These are phyloP conservation scores for sunflower (Helianthus annuus) DNA, from an alignment of 129 eudicot genomes.

Conservation along the genomic window DNA sequence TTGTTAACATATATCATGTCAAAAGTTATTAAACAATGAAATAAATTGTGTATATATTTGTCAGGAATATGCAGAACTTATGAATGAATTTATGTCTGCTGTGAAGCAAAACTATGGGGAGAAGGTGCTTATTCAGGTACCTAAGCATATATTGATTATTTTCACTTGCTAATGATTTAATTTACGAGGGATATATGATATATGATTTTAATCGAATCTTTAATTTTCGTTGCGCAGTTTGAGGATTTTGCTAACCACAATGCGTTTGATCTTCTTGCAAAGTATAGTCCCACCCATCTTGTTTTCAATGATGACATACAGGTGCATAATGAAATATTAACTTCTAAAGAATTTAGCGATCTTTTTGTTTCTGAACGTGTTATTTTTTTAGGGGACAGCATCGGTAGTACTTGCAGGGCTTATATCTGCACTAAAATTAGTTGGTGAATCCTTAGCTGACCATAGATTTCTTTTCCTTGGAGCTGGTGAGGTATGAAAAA, in stretches of 20 bases:
- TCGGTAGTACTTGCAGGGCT: constrained; percentile 90
- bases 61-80: constrained; percentile 94
- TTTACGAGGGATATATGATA: no score
- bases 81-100: constrained; percentile 94
- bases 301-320: constrained; percentile 93
- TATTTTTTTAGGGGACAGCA: constrained; percentile 72
- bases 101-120: constrained; percentile 96
- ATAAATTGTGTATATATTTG: neutral
- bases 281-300: constrained; percentile 77
- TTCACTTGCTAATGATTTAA: neutral
- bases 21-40: no score
- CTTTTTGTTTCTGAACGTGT: neutral
- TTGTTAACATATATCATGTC: no score
- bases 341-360: neutral
- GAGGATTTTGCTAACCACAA: constrained; percentile 99
- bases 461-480: constrained; percentile 81
- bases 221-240: constrained; percentile 48
- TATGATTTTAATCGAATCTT: no score
- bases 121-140: constrained; percentile 86
- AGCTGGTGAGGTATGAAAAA: constrained; percentile 71
- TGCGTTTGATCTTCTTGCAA: constrained; percentile 80
- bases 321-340: constrained; percentile 37
- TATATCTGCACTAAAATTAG: constrained; percentile 65
- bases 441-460: constrained; percentile 77
- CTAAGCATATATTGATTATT: constrained; percentile 23